Conservation (phyloP, 306 rosid species). For the Acacia confusa region DNA sequence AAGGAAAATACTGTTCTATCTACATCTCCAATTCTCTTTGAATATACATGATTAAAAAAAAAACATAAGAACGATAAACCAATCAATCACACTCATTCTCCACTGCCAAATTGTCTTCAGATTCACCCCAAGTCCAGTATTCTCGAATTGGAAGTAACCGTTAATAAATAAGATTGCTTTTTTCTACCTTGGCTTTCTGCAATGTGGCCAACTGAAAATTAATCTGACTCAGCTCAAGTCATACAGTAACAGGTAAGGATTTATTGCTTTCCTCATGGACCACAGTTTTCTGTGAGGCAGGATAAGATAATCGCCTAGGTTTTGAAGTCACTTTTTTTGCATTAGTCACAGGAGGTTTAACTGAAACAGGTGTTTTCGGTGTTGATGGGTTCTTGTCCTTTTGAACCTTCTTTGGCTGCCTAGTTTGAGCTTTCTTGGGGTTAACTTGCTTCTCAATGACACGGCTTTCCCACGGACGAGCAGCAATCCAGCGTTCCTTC, state of each 20-base stretch:
- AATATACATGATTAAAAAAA: slow-evolving; percentile 37
- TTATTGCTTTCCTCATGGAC: slow-evolving; percentile 41
- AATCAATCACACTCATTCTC: slow-evolving; percentile 45
- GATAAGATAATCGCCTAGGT: slow-evolving; percentile 71
- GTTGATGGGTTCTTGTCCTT: slow-evolving; percentile 49
- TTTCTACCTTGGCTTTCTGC: slow-evolving; percentile 32
- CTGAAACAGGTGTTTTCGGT: slow-evolving; percentile 46
- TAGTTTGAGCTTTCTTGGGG: slow-evolving; percentile 55
- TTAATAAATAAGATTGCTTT: slow-evolving; percentile 34
- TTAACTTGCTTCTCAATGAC: slow-evolving; percentile 36
- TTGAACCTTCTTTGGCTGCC: slow-evolving; percentile 55
- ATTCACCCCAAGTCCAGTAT: slow-evolving; percentile 26
- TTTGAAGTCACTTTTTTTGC: slow-evolving; percentile 56
- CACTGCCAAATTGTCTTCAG: not conserved
- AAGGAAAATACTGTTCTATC: slow-evolving; percentile 28
- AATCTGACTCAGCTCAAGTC: slow-evolving; percentile 32
- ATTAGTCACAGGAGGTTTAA: slow-evolving; percentile 45
- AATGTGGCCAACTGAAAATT: slow-evolving; percentile 32
- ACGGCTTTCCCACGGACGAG: slow-evolving; percentile 99
- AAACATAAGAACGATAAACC: slow-evolving; percentile 32
- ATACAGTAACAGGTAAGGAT: slow-evolving; percentile 22
- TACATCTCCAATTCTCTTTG: slow-evolving; percentile 31
- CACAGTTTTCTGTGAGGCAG: slow-evolving; percentile 49
- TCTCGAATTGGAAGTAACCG: slow-evolving; percentile 30
- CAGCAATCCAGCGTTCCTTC: slow-evolving; percentile 98